A percentile compares a stretch with the other conserved stretches of the same genome.
These are phyloP conservation scores for Monarda citriodora DNA, from an alignment of 305 asterid species.

Conservation along the genomic window DNA sequence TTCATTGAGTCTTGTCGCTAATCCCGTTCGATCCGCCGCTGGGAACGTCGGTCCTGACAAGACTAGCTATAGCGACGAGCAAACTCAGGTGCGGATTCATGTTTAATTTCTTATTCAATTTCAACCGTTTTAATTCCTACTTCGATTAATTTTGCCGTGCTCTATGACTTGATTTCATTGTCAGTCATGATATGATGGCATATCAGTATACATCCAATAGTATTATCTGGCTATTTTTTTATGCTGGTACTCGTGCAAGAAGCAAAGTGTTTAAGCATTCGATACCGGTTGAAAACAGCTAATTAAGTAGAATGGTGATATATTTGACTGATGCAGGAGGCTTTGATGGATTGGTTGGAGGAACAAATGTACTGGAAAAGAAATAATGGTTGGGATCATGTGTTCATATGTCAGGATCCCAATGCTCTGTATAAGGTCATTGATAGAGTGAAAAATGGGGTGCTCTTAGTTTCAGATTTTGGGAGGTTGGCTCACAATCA, in stretches of 20 bases:
- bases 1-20: slow-evolving; percentile 86
- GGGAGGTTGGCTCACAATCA: slow-evolving; percentile 85
- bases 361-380: slow-evolving; percentile 86
- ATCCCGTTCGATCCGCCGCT: slow-evolving; percentile 60
- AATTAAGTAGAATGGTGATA: slow-evolving; percentile 9
- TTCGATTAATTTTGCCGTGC: background rate
- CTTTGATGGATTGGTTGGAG: slow-evolving; percentile 90
- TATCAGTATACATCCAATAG: background rate
- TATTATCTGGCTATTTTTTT: slow-evolving; percentile 3
- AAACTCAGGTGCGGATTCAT: slow-evolving; percentile 60
- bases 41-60: slow-evolving; percentile 25
- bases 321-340: slow-evolving; percentile 57
- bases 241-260: background rate
- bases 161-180: slow-evolving; percentile 8
- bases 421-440: slow-evolving; percentile 91
- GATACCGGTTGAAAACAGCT: slow-evolving; percentile 1
- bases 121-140: slow-evolving; percentile 1
- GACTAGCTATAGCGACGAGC: slow-evolving; percentile 72
- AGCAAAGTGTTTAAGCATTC: slow-evolving; percentile 1
- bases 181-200: background rate
- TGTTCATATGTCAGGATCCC: slow-evolving; percentile 97
- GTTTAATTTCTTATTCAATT: slow-evolving; percentile 8
- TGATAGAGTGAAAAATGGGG: slow-evolving; percentile 87
- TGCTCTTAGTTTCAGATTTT: slow-evolving; percentile 93
- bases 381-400: slow-evolving; percentile 99